Evolutionary conservation across 129 eudicot species (phyloP).

Genomic region (Heracleum sosnowskyi): DNA sequence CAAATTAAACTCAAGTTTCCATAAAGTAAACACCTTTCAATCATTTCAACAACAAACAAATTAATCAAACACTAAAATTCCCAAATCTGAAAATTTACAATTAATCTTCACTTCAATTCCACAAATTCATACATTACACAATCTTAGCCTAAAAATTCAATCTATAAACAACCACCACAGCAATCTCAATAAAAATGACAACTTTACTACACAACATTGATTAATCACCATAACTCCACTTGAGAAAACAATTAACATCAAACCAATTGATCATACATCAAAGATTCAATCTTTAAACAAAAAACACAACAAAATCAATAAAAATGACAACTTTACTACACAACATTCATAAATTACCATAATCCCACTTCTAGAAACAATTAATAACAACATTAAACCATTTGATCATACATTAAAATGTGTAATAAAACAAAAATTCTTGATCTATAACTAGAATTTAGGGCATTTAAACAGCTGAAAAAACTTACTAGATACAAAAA

Average conservation of each 20-base stretch:
- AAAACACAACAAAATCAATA: not conserved
- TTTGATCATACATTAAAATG: constrained; percentile 7
- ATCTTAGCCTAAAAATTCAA: not conserved
- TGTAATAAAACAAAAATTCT: constrained; percentile 5
- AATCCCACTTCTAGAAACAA: not conserved
- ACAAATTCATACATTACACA: not conserved
- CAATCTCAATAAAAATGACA: not conserved
- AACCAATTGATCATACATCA: not conserved
- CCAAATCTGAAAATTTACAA: not conserved
- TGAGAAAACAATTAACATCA: not conserved
- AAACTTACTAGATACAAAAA: constrained; percentile 4
- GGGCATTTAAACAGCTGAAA: not conserved
- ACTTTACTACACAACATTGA: not conserved
- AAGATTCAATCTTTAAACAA: not conserved
- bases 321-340: not conserved
- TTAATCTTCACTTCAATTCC: not conserved
- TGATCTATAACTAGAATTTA: constrained; percentile 17
- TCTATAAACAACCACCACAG: not conserved
- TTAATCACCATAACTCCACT: not conserved
- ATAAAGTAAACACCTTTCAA: not conserved
- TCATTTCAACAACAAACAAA: not conserved
- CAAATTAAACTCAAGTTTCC: not conserved
- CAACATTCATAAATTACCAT: not conserved
- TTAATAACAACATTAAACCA: not conserved
- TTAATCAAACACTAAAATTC: not conserved